Percentiles rank a stretch among this genome's conserved stretches.
phyloP scores from a whole-genome alignment of 2,329 filamentous ascomycete genomes.

The Sarocladium kiliense region DNA sequence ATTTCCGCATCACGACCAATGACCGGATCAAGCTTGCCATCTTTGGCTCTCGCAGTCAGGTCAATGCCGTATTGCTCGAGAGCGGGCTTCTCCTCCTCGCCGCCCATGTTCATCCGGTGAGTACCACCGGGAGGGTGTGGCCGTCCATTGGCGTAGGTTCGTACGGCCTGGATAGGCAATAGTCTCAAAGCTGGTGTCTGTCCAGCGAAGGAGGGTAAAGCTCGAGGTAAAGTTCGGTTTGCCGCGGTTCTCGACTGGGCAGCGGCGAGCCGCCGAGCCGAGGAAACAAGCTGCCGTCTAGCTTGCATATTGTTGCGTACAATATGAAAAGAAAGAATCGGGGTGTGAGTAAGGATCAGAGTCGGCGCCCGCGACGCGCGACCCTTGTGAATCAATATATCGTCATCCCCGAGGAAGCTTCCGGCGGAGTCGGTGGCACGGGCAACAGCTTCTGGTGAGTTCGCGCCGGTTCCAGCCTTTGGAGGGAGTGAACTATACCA shows the following conservation, averaged over 20 bases:
- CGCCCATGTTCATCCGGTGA: constrained; percentile 86
- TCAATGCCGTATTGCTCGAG: constrained; percentile 90
- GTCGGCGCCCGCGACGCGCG: constrained; percentile 1
- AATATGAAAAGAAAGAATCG: neutral
- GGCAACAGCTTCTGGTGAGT: constrained; percentile 15
- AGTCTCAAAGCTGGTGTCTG: constrained; percentile 19
- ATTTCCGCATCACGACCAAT: constrained; percentile 92
- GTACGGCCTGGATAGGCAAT: constrained; percentile 34
- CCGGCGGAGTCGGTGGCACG: constrained; percentile 3
- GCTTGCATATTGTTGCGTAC: constrained; percentile 34
- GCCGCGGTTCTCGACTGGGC: constrained; percentile 22
- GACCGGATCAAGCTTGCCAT: constrained; percentile 90
- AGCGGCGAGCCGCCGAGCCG: constrained; percentile 30
- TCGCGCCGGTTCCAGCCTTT: constrained; percentile 6
- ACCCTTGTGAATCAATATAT: neutral
- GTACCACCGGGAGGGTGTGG: constrained; percentile 89
- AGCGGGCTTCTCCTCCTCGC: constrained; percentile 72
- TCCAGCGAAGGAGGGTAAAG: neutral
- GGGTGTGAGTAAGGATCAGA: neutral
- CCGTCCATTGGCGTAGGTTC: constrained; percentile 63
- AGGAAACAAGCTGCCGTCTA: constrained; percentile 32
- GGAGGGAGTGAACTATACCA: neutral
- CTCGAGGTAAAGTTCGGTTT: constrained; percentile 8
- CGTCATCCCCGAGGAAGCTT: constrained; percentile 3
- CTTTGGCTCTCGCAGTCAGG: constrained; percentile 75